phyloP scores from a whole-genome alignment of 179 eudicot genomes.

The Spinacia oleracea region DNA sequence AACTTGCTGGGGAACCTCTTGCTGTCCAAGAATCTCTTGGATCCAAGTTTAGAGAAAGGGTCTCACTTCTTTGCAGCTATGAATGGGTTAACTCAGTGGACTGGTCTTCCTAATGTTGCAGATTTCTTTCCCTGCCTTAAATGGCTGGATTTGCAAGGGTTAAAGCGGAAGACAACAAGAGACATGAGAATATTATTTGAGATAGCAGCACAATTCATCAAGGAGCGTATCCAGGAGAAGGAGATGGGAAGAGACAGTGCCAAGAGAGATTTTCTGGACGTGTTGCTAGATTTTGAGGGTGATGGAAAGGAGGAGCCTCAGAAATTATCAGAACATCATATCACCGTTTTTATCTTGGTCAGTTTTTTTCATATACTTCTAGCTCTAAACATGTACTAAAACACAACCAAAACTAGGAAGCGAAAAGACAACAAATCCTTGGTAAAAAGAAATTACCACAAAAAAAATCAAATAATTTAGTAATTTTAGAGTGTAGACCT shows the following conservation, averaged over 20 bases:
- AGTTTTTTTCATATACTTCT: not conserved
- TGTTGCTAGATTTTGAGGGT: constrained; percentile 26
- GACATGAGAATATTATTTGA: constrained; percentile 25
- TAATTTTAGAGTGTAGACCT: too few relatives aligned
- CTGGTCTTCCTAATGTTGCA: constrained; percentile 21
- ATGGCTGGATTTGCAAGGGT: constrained; percentile 28
- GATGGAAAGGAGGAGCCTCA: constrained; percentile 18
- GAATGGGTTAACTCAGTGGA: constrained; percentile 28
- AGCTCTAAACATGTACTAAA: not conserved
- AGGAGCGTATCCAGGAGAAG: constrained; percentile 26
- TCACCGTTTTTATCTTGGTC: constrained; percentile 16
- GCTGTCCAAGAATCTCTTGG: constrained; percentile 26
- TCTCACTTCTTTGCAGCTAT: constrained; percentile 23
- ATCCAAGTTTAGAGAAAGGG: constrained; percentile 20
- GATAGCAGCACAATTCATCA: constrained; percentile 17
- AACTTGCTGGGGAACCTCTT: constrained; percentile 28
- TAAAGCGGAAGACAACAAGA: constrained; percentile 13
- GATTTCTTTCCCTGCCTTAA: constrained; percentile 28
- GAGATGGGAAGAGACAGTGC: constrained; percentile 6
- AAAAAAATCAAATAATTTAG: too few relatives aligned
- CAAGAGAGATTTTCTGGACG: constrained; percentile 25
- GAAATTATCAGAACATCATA: constrained; percentile 22
- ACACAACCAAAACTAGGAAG: too few relatives aligned
- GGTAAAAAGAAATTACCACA: too few relatives aligned
- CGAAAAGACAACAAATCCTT: too few relatives aligned